Percentiles rank a stretch among this genome's conserved stretches.
These are phyloP conservation scores for Actinidia arguta DNA, from an alignment of 179 eudicot species.

Conservation along the genomic window DNA sequence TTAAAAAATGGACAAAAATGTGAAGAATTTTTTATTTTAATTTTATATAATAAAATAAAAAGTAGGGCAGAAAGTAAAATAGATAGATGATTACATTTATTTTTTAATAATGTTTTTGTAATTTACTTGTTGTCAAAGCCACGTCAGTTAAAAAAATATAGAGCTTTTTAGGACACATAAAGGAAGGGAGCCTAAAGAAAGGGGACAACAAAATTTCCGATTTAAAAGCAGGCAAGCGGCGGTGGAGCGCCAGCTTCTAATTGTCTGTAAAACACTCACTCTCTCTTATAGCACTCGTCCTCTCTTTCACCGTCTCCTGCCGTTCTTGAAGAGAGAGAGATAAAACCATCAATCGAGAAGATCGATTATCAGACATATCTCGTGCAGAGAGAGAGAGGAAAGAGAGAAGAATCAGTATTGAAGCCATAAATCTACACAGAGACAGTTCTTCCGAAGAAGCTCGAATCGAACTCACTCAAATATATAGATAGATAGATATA, in stretches of 20 bases:
- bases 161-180: background rate
- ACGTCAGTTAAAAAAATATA: background rate
- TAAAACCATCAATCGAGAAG: background rate
- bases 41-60: too few relatives aligned
- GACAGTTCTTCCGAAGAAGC: background rate
- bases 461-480: too few relatives aligned
- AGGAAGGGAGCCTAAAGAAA: too few relatives aligned
- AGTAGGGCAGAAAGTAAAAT: too few relatives aligned
- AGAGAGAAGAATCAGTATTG: background rate
- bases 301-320: constrained; percentile 8
- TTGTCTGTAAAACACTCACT: constrained; percentile 3
- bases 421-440: background rate
- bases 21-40: too few relatives aligned
- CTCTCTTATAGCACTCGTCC: background rate
- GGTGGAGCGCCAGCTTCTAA: background rate
- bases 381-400: too few relatives aligned
- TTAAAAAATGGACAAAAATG: too few relatives aligned
- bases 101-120: too few relatives aligned
- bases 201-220: background rate
- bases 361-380: background rate
- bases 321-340: constrained; percentile 12
- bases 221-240: background rate
- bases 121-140: background rate
- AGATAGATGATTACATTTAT: too few relatives aligned
- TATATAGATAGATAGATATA: too few relatives aligned